Base-by-base conservation (phyloP, 352 stramenopile species). In the Phytopythium litorale region DNA sequence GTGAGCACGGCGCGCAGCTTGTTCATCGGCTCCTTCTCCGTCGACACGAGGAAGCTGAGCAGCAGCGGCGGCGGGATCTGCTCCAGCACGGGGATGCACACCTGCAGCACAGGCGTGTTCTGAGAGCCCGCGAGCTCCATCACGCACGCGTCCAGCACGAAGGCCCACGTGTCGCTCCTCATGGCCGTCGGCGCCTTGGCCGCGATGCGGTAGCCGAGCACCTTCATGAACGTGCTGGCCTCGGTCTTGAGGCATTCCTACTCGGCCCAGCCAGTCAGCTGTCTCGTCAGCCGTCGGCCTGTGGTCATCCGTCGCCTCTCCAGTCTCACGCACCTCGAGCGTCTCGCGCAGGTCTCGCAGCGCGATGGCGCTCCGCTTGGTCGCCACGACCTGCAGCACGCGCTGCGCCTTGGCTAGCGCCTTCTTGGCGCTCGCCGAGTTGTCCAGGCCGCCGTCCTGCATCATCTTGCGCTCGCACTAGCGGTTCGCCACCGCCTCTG, bases 11-110 rank as follows among this genome's bases (percentile, higher is more conserved):
- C 62, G 7, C 81, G 79, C 46, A 95, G 60, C 54, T 92, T 92
- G 62, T 92, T 93, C 76, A 92, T 88, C 1, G 81, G 78, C 42
- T 92, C 84, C 42, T 79, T 78, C 54, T 95, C 86, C 13, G 71
- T 68, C 11, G 81, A 71, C 23, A 86, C 60, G 28, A 95, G 61
- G 45, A 95, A 92, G 1, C 72, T 55, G 18, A 94, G 58, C 23
- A 92, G 67, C 18, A 91, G 72, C 37, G 75, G 73, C 19, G 84
- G 32, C 21, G 86, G 86, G 28, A 91, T 63, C 37, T 81, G 66
- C 58, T 79, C 70, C 16, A 95, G 60, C 28, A 89, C 64, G 19
- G 80, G 74, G 56, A 91, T 64, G 32, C 79, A 71, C 63, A 76
- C 60, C 16, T 79, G 56, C 19, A 95, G 55, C 58, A 81, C 69